Conservation (phyloP, 163 green algal species). For the Prototheca wickerhamii region DNA sequence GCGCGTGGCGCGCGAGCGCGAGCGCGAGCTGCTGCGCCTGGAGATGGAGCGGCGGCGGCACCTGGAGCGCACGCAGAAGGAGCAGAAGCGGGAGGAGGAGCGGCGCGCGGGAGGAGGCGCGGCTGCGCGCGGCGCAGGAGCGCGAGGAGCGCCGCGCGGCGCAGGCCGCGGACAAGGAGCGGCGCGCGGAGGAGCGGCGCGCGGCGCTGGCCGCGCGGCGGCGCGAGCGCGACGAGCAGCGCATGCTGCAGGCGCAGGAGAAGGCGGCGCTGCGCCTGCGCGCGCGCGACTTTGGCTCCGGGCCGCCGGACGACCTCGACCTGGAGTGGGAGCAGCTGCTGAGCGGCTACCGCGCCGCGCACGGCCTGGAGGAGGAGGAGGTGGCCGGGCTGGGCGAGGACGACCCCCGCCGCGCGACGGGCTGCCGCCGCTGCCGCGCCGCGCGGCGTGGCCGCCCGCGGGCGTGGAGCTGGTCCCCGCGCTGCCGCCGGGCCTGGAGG, state of each 20-base stretch:
- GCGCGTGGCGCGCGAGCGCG: conserved; percentile 22
- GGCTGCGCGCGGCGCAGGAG: conserved; percentile 10
- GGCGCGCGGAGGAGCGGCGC: conserved; percentile 18
- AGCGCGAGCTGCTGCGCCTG: conserved; percentile 23
- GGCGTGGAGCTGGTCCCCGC: conserved; percentile 31
- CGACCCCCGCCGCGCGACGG: conserved; percentile 4
- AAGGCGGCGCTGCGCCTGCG: conserved; percentile 29
- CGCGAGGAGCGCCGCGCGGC: conserved; percentile 8
- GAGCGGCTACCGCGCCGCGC: conserved; percentile 15
- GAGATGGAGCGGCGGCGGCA: conserved; percentile 26
- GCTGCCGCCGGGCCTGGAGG: conserved; percentile 41
- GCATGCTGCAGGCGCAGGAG: conserved; percentile 48
- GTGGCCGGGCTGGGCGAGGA: conserved; percentile 7
- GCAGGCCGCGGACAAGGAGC: conserved; percentile 21
- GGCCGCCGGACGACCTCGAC: conserved; percentile 65
- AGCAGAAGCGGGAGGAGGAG: conserved; percentile 44
- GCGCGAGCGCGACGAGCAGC: conserved; percentile 58
- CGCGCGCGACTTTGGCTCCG: conserved; percentile 17
- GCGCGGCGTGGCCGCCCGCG: conserved; percentile 61
- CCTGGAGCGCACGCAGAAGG: conserved; percentile 23
- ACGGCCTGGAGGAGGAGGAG: conserved; percentile 1
- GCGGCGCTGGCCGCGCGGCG: conserved; percentile 14
- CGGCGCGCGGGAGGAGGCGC: conserved; percentile 23
- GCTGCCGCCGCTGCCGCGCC: conserved; percentile 12
- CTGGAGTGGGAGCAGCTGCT: conserved; percentile 61